A percentile compares a stretch with the other conserved stretches of the same genome.
Conservation (phyloP, 306 rosid species). For the Nissolia schottii region DNA sequence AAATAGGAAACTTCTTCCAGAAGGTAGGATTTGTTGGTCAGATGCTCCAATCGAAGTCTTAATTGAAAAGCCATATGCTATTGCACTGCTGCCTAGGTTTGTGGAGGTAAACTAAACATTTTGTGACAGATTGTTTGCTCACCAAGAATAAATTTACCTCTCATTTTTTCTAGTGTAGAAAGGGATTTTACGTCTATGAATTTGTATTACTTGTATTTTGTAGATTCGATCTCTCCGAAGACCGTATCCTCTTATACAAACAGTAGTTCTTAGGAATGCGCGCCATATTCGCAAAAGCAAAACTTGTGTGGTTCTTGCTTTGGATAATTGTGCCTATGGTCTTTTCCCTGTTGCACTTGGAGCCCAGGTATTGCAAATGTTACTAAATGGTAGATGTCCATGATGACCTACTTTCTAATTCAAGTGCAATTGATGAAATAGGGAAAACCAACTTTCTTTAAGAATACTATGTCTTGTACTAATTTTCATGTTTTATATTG, state of each 20-base stretch:
- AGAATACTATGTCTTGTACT: not conserved
- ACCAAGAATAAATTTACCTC: not conserved
- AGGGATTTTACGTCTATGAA: not conserved
- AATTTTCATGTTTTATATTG: not conserved
- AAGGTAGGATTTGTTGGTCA: conserved; percentile 97
- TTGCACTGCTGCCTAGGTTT: conserved; percentile 77
- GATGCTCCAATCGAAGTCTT: conserved; percentile 80
- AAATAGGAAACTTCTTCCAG: conserved; percentile 87
- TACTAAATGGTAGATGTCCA: not conserved
- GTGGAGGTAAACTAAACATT: conserved; percentile 61
- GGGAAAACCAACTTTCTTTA: conserved; percentile 3
- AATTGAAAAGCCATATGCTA: conserved; percentile 83
- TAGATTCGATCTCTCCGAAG: conserved; percentile 86
- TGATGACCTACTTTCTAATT: conserved; percentile 1
- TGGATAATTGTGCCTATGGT: conserved; percentile 73
- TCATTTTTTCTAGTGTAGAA: not conserved
- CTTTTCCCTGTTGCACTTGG: conserved; percentile 99
- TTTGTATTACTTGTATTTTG: conserved; percentile 21
- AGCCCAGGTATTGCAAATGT: conserved; percentile 66
- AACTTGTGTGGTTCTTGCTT: conserved; percentile 56
- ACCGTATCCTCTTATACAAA: conserved; percentile 87
- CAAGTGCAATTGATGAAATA: conserved; percentile 16
- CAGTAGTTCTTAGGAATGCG: conserved; percentile 78
- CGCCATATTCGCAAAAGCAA: conserved; percentile 68
- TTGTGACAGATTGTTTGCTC: not conserved